These are phyloP conservation scores for Auxenochlorella pyrenoidosa DNA, from an alignment of 139 green algal genomes.

Conservation along the genomic window DNA sequence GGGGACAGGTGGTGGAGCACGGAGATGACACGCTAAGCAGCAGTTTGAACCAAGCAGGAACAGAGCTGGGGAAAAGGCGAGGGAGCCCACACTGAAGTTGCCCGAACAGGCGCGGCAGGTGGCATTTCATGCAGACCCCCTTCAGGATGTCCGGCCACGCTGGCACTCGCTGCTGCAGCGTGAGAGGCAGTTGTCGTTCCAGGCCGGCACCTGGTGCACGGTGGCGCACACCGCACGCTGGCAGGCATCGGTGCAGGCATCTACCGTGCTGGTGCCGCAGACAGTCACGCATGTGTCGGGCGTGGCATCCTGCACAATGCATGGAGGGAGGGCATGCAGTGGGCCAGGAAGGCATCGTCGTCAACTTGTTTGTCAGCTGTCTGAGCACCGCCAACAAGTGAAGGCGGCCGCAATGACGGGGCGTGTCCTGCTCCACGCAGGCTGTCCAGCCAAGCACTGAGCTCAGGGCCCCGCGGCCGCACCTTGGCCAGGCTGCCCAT, in stretches of 20 bases:
- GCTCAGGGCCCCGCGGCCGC: not conserved
- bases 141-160: slow-evolving; percentile 32
- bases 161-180: slow-evolving; percentile 89
- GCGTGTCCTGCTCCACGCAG: too few relatives aligned
- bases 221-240: slow-evolving; percentile 85
- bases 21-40: not conserved
- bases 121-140: not conserved
- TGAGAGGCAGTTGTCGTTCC: slow-evolving; percentile 92
- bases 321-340: not conserved
- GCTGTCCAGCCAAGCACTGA: not conserved
- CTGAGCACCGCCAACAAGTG: not conserved
- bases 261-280: slow-evolving; percentile 82
- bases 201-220: slow-evolving; percentile 92
- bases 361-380: not conserved
- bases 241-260: slow-evolving; percentile 95
- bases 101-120: not conserved
- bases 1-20: too few relatives aligned
- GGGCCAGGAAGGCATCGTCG: not conserved
- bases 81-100: not conserved
- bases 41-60: not conserved
- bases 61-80: not conserved
- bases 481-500: slow-evolving; percentile 88
- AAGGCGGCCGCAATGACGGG: too few relatives aligned
- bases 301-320: slow-evolving; percentile 78
- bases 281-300: slow-evolving; percentile 94